These are phyloP conservation scores for Astrothelium subdiscretum DNA, from an alignment of 495 filamentous ascomycete genomes.

Conservation along the genomic window DNA sequence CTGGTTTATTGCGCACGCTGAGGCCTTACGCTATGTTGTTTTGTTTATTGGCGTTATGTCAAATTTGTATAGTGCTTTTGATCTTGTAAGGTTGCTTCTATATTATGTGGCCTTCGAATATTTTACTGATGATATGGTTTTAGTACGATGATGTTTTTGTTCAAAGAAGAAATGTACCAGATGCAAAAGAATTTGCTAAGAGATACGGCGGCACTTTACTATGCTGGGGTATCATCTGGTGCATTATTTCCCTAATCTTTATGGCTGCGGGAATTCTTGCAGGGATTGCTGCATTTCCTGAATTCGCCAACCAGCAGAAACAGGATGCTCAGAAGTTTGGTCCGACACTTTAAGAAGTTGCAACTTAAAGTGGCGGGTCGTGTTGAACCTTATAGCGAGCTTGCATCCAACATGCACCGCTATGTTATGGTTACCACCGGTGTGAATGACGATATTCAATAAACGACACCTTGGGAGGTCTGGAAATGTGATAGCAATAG, in stretches of 20 bases:
- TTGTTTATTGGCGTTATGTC: slow-evolving; percentile 80
- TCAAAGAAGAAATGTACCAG: slow-evolving; percentile 66
- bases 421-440: no score
- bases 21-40: slow-evolving; percentile 62
- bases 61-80: slow-evolving; percentile 67
- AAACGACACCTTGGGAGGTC: no score
- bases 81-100: slow-evolving; percentile 41
- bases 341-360: slow-evolving; percentile 27
- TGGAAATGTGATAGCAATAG: no score
- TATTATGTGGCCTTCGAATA: no score
- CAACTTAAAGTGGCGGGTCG: no score
- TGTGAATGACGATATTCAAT: no score
- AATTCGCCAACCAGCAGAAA: slow-evolving; percentile 55
- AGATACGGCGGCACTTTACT: slow-evolving; percentile 67
- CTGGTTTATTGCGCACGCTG: slow-evolving; percentile 70
- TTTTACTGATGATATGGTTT: background rate
- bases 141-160: slow-evolving; percentile 69
- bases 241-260: slow-evolving; percentile 53
- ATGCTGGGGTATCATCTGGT: slow-evolving; percentile 76
- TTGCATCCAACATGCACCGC: no score
- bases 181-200: slow-evolving; percentile 67
- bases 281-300: slow-evolving; percentile 62
- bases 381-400: background rate
- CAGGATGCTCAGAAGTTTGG: slow-evolving; percentile 57
- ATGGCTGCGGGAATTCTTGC: slow-evolving; percentile 62